These are phyloP conservation scores for Cladosporium sp. DNA, from an alignment of 2,329 filamentous ascomycete species.

Conservation along the genomic window DNA sequence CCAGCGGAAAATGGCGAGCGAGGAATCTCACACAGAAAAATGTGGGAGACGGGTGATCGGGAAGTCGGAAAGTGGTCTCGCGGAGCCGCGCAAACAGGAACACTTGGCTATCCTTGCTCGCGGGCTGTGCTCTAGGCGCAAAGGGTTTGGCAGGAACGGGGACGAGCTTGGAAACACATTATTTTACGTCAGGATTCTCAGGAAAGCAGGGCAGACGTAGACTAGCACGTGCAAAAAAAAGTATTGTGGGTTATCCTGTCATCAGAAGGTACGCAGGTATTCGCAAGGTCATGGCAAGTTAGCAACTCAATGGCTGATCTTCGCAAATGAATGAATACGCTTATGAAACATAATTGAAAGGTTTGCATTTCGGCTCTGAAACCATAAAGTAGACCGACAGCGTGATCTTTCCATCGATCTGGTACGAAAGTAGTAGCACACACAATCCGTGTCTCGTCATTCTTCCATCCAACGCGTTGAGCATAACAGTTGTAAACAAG, in stretches of 20 bases:
- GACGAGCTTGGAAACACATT: not conserved
- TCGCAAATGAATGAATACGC: not conserved
- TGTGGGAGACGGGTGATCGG: not conserved
- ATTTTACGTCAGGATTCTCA: not conserved
- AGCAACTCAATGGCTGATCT: not conserved
- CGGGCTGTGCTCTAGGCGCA: not conserved
- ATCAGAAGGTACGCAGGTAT: not conserved
- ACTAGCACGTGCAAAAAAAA: not conserved
- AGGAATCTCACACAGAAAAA: not conserved
- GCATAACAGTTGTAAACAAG: not conserved
- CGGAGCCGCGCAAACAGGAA: not conserved
- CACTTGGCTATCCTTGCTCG: constrained; percentile 3
- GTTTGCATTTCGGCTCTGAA: not conserved
- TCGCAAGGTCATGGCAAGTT: not conserved
- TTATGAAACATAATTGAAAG: not conserved
- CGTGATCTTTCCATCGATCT: not conserved
- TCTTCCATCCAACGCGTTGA: not conserved
- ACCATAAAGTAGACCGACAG: not conserved
- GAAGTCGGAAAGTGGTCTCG: not conserved
- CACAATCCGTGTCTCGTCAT: not conserved
- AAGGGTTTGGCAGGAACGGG: not conserved
- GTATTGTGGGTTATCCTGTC: not conserved
- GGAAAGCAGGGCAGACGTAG: not conserved
- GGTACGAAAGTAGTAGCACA: not conserved
- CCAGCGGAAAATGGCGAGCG: not conserved